Conservation (phyloP, 495 filamentous ascomycete genomes). For the Rostrohypoxylon terebratum region DNA sequence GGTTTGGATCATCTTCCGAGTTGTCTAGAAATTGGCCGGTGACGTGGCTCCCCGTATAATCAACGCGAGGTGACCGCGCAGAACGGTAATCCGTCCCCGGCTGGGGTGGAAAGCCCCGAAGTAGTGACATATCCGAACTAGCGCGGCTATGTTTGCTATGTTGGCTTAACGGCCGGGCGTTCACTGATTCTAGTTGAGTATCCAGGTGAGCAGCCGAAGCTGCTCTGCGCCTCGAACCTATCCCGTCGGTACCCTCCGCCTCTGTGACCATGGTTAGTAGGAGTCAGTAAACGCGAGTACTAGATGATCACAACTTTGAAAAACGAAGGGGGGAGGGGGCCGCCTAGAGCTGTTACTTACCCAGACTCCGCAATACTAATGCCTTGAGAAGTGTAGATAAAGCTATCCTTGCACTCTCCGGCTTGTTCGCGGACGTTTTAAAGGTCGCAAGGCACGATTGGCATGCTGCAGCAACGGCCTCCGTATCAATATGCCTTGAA, state of each 20-base stretch:
- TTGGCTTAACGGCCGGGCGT: constrained; percentile 63
- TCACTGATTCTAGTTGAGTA: constrained; percentile 56
- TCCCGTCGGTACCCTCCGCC: constrained; percentile 35
- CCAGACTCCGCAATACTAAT: constrained; percentile 71
- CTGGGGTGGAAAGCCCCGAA: constrained; percentile 55
- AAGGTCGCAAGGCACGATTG: constrained; percentile 74
- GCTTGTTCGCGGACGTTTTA: constrained; percentile 74
- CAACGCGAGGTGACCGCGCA: constrained; percentile 44
- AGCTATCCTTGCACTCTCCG: constrained; percentile 81
- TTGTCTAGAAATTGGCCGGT: constrained; percentile 50
- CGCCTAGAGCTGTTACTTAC: constrained; percentile 66
- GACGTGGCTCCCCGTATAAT: constrained; percentile 45
- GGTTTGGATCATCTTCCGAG: constrained; percentile 52
- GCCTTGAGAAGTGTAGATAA: constrained; percentile 79
- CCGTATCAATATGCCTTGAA: constrained; percentile 69
- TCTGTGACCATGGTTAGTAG: constrained; percentile 39
- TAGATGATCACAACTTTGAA: background rate
- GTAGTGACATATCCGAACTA: constrained; percentile 71
- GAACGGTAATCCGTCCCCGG: constrained; percentile 43
- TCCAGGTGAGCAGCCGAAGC: constrained; percentile 66
- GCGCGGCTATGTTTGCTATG: constrained; percentile 71
- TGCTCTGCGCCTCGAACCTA: constrained; percentile 52
- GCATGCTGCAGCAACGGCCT: constrained; percentile 68
- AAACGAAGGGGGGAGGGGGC: background rate
- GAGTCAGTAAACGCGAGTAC: constrained; percentile 3